These are phyloP conservation scores for Dipodascus albidus DNA, from an alignment of 805 yeast species.

Conservation along the genomic window DNA sequence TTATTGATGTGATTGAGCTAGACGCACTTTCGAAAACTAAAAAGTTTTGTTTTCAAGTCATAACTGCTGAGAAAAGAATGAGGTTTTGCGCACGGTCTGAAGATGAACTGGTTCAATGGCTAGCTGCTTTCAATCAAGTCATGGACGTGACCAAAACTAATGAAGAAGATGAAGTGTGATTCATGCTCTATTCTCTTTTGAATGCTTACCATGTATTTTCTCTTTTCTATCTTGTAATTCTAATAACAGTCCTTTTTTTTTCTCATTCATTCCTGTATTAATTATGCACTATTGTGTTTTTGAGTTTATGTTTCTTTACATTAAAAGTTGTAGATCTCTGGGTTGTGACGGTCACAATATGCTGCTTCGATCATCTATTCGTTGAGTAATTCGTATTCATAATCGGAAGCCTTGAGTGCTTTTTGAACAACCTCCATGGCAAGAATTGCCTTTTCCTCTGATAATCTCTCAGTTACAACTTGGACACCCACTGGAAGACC, in stretches of 20 bases:
- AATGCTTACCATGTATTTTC: background rate
- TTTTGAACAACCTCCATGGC: conserved; percentile 33
- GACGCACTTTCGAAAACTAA: conserved; percentile 36
- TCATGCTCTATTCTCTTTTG: too few relatives aligned
- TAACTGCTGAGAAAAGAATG: conserved; percentile 35
- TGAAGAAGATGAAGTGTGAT: background rate
- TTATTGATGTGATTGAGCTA: conserved; percentile 39
- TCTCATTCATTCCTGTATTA: too few relatives aligned
- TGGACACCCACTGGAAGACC: conserved; percentile 60
- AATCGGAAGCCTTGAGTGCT: conserved; percentile 17
- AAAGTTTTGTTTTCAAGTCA: conserved; percentile 35
- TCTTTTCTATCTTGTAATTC: conserved; percentile 4
- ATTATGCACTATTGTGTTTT: background rate
- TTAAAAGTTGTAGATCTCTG: too few relatives aligned
- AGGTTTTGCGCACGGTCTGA: conserved; percentile 35
- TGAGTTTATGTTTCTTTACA: too few relatives aligned
- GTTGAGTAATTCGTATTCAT: background rate
- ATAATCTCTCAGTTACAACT: conserved; percentile 44
- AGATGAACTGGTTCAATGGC: conserved; percentile 38
- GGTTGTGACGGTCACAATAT: too few relatives aligned
- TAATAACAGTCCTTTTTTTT: background rate
- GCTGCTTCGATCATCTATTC: too few relatives aligned
- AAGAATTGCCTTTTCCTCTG: conserved; percentile 50
- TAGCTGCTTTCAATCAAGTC: conserved; percentile 32
- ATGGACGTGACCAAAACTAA: conserved; percentile 2